Evolutionary conservation across 805 yeast species (phyloP).

Genomic region (Starmerella potacharoeniae): DNA sequence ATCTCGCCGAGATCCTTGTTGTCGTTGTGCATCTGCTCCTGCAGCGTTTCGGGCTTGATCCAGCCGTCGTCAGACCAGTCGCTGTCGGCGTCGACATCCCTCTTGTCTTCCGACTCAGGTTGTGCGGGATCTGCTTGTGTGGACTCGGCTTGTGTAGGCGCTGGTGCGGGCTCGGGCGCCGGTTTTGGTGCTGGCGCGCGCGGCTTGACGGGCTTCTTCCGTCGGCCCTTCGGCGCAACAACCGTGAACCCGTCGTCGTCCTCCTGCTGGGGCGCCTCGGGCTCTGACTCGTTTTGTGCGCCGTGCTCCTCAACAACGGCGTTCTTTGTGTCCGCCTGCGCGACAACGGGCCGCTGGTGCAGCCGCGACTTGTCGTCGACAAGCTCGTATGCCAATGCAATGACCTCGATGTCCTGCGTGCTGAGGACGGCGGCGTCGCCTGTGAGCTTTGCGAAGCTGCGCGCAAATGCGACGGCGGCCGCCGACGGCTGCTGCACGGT

Average conservation of each 20-base stretch:
- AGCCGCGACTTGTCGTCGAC: conserved; percentile 20
- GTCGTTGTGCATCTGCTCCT: conserved; percentile 58
- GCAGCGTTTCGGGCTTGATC: conserved; percentile 82
- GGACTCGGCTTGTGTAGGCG: too few relatives aligned
- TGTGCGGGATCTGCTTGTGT: background rate
- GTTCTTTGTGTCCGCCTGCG: background rate
- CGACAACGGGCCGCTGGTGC: conserved; percentile 15
- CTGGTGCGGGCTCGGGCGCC: too few relatives aligned
- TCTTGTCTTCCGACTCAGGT: background rate
- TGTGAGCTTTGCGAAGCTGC: conserved; percentile 68
- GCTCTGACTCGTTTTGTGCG: background rate
- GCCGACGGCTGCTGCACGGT: conserved; percentile 65
- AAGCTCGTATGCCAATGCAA: conserved; percentile 83
- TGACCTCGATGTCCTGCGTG: conserved; percentile 79
- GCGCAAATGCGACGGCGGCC: conserved; percentile 51
- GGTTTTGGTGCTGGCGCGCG: background rate
- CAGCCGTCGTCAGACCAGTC: conserved; percentile 82
- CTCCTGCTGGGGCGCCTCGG: conserved; percentile 2
- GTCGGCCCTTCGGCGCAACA: conserved; percentile 15
- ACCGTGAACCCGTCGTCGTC: conserved; percentile 22
- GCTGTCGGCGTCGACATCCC: conserved; percentile 41
- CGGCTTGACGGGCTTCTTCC: conserved; percentile 6
- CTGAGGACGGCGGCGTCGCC: conserved; percentile 88
- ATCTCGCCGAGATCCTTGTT: conserved; percentile 45
- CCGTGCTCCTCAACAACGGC: conserved; percentile 13